A percentile compares a stretch with the other conserved stretches of the same genome.
phyloP scores from a whole-genome alignment of 129 eudicot species.

The Centaurea solstitialis region DNA sequence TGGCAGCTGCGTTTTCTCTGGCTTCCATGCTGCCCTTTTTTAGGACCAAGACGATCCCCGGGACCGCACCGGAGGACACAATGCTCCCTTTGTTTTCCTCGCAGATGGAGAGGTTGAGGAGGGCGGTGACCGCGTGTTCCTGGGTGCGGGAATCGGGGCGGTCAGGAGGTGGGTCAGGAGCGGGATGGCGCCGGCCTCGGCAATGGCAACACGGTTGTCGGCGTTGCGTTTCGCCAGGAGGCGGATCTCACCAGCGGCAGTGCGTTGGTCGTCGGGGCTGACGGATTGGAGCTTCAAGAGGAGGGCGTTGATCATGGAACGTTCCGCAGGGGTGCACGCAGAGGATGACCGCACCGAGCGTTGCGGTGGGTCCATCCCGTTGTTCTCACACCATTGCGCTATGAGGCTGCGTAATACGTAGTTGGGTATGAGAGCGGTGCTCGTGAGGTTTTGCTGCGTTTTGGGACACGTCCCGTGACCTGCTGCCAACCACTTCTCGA shows the following conservation, averaged over 20 bases:
- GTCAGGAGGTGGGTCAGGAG: slow-evolving; percentile 65
- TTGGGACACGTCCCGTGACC: slow-evolving; percentile 94
- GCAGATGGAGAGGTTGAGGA: slow-evolving; percentile 84
- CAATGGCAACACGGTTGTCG: slow-evolving; percentile 87
- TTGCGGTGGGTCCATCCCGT: slow-evolving; percentile 79
- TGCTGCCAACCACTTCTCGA: slow-evolving; percentile 85
- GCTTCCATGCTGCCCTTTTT: slow-evolving; percentile 93
- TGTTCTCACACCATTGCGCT: slow-evolving; percentile 89
- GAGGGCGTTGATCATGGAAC: slow-evolving; percentile 65
- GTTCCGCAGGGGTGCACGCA: slow-evolving; percentile 82
- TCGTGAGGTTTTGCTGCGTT: slow-evolving; percentile 74
- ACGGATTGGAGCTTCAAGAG: slow-evolving; percentile 61
- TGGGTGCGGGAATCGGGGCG: slow-evolving; percentile 87
- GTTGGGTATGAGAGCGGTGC: slow-evolving; percentile 71
- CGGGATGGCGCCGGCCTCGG: slow-evolving; percentile 95
- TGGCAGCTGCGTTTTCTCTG: slow-evolving; percentile 91
- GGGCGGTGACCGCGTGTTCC: slow-evolving; percentile 94
- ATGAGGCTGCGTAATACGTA: slow-evolving; percentile 88
- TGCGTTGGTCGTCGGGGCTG: slow-evolving; percentile 69
- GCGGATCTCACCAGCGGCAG: slow-evolving; percentile 89
- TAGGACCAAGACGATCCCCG: slow-evolving; percentile 84
- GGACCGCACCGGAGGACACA: slow-evolving; percentile 77
- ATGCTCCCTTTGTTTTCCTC: slow-evolving; percentile 88
- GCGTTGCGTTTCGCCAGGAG: slow-evolving; percentile 91
- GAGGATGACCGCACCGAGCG: slow-evolving; percentile 56